A percentile compares a stretch with the other conserved stretches of the same genome.
These are phyloP conservation scores for Cryphonectria japonica DNA, from an alignment of 2,329 filamentous ascomycete genomes.

Conservation along the genomic window DNA sequence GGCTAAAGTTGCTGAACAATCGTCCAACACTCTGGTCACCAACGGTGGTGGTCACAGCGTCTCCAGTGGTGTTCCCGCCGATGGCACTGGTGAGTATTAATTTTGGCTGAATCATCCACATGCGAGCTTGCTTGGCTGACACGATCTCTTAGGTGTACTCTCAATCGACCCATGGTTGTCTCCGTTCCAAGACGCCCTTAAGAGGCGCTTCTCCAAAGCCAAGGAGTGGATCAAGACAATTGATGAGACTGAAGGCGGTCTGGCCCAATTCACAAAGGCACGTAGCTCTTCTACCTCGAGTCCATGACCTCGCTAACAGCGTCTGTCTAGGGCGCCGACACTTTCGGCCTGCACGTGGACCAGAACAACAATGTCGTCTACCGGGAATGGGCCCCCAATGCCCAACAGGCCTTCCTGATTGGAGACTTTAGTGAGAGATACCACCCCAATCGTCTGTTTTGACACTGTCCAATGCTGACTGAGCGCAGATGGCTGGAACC, in stretches of 20 bases:
- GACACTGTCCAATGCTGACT: slow-evolving; percentile 35
- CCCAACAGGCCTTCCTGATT: slow-evolving; percentile 79
- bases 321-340: slow-evolving; percentile 74
- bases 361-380: slow-evolving; percentile 85
- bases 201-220: slow-evolving; percentile 75
- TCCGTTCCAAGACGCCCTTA: slow-evolving; percentile 79
- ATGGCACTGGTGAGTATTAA: slow-evolving; percentile 70
- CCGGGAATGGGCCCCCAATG: slow-evolving; percentile 95
- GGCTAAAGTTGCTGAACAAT: slow-evolving; percentile 44
- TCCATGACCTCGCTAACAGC: slow-evolving; percentile 17
- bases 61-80: slow-evolving; percentile 60
- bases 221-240: slow-evolving; percentile 87
- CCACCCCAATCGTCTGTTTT: not conserved
- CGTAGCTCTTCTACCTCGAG: slow-evolving; percentile 33
- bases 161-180: slow-evolving; percentile 87
- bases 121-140: slow-evolving; percentile 23
- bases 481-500: slow-evolving; percentile 78
- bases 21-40: slow-evolving; percentile 49
- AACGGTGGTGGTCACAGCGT: slow-evolving; percentile 39
- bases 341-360: slow-evolving; percentile 82
- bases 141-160: slow-evolving; percentile 68
- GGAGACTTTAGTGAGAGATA: slow-evolving; percentile 83
- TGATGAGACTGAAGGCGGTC: slow-evolving; percentile 79
- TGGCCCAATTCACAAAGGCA: slow-evolving; percentile 90
- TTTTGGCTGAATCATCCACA: not conserved